Evolutionary conservation across 768 basidiomycete species (phyloP), one percentile per base, ranked within the genome.

Genomic region (Hygrophoropsis aurantiaca): DNA sequence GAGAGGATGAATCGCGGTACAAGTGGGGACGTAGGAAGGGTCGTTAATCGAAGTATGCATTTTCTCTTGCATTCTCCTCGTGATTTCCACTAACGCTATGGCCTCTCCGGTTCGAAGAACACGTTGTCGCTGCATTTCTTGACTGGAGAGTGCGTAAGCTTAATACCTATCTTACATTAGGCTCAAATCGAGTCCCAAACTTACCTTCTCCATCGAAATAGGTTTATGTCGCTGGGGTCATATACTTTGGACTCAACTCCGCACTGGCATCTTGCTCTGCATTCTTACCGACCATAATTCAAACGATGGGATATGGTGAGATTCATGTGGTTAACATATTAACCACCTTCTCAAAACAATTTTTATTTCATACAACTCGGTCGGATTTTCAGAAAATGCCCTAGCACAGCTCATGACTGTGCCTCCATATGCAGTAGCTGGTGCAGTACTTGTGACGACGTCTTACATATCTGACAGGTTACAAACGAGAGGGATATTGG

Each of bases 221-320:
- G 27, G 27, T 30, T 30, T 78, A 79, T 38, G 52, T 67, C 11
- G 76, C 67, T n/a, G 77, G 76, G 1, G 56, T 77, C 25, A 67
- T 78, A 23, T 75, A 74, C 55, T 78, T 79, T 48, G 77, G 71
- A 13, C 62, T 73, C 6, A 75, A 76, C 50, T 70, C 69, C 43
- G 74, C 79, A 10, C 65, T 78, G 0, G 72, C 75, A 15, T 78
- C 79, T 6, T 66, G 74, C 7, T 72, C 74, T 2, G 75, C 79
- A 1, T 81, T 81, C 61, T 60, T 81, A 18, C 79, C 79, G 2
- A 80, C 78, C 0, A 79, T 81, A 54, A 77, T 81, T 23, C 69
- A 65, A 50, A 78, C 75, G 0, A 75, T 78, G 58, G 75, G 73
- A 7, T 68, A 67, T 56, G 70, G 75, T 78, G 53, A 21, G 72